phyloP scores from a whole-genome alignment of 495 filamentous ascomycete genomes.

The Jackrogersella multiformis region DNA sequence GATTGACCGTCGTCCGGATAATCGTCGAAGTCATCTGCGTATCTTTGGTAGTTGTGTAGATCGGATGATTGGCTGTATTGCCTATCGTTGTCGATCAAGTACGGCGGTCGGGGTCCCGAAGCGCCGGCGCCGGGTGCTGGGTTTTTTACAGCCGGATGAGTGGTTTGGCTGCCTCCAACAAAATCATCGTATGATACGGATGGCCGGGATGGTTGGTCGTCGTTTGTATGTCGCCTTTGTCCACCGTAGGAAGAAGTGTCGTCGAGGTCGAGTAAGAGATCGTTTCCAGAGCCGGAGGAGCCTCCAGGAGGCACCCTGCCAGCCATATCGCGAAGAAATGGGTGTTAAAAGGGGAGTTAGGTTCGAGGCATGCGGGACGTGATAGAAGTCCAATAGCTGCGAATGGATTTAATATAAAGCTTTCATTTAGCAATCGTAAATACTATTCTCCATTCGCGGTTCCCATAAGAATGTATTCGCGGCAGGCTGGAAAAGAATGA shows the following conservation, averaged over 20 bases:
- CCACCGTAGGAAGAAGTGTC: conserved; percentile 77
- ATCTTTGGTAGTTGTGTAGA: conserved; percentile 85
- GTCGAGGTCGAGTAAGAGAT: conserved; percentile 80
- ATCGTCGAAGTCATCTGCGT: conserved; percentile 84
- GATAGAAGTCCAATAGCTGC: conserved; percentile 11
- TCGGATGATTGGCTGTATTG: conserved; percentile 87
- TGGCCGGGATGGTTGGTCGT: conserved; percentile 77
- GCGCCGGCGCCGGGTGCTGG: conserved; percentile 44
- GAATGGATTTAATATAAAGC: conserved; percentile 13
- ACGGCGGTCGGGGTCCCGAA: conserved; percentile 64
- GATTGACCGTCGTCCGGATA: conserved; percentile 79
- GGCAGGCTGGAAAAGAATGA: conserved; percentile 4
- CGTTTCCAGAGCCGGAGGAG: conserved; percentile 67
- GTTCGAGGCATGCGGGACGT: conserved; percentile 43
- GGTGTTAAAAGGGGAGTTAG: conserved; percentile 44
- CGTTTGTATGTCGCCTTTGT: conserved; percentile 74
- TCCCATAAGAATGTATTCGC: conserved; percentile 15
- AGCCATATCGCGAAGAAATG: conserved; percentile 66
- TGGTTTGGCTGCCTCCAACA: conserved; percentile 68
- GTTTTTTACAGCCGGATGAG: conserved; percentile 57
- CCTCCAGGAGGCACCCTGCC: conserved; percentile 68
- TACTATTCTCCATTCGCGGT: conserved; percentile 11
- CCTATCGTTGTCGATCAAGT: conserved; percentile 60
- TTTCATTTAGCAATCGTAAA: conserved; percentile 18
- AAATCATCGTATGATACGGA: conserved; percentile 96